Conservation (phyloP, 306 rosid genomes). For the Quercus dentata region DNA sequence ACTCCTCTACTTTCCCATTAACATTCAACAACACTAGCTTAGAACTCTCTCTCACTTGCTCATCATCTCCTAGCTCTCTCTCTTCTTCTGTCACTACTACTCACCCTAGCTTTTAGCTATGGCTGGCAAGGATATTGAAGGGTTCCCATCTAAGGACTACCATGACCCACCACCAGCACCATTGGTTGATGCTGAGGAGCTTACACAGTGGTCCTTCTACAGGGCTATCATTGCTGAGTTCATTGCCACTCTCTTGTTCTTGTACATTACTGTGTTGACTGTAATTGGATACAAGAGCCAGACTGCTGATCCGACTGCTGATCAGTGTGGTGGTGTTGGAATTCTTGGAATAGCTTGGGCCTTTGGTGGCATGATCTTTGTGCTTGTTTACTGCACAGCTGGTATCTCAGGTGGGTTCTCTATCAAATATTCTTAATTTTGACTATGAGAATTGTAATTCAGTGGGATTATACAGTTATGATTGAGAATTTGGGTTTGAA, state of each 20-base stretch:
- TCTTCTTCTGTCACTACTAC: background rate
- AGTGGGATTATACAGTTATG: no score
- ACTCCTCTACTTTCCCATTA: background rate
- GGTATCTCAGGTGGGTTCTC: slow-evolving; percentile 25
- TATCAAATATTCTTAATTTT: background rate
- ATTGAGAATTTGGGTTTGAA: no score
- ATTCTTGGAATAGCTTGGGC: slow-evolving; percentile 29
- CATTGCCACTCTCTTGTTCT: slow-evolving; percentile 79
- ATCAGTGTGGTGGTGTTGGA: slow-evolving; percentile 10
- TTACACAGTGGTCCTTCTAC: slow-evolving; percentile 73
- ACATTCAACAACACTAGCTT: no score
- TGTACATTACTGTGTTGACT: slow-evolving; percentile 56
- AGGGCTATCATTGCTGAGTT: slow-evolving; percentile 87
- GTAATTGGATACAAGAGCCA: slow-evolving; percentile 47
- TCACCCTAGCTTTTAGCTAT: slow-evolving; percentile 7
- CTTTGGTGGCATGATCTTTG: slow-evolving; percentile 29
- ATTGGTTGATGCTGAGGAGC: slow-evolving; percentile 51
- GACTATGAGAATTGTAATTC: no score
- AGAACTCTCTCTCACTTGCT: background rate
- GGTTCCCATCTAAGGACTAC: slow-evolving; percentile 55
- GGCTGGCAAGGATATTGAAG: slow-evolving; percentile 31
- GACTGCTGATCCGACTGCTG: background rate
- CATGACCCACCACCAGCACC: slow-evolving; percentile 75
- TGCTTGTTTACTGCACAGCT: slow-evolving; percentile 31
- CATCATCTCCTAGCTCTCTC: background rate